These are phyloP conservation scores for Candida methanosorbosa DNA, from an alignment of 805 yeast species.

Conservation along the genomic window DNA sequence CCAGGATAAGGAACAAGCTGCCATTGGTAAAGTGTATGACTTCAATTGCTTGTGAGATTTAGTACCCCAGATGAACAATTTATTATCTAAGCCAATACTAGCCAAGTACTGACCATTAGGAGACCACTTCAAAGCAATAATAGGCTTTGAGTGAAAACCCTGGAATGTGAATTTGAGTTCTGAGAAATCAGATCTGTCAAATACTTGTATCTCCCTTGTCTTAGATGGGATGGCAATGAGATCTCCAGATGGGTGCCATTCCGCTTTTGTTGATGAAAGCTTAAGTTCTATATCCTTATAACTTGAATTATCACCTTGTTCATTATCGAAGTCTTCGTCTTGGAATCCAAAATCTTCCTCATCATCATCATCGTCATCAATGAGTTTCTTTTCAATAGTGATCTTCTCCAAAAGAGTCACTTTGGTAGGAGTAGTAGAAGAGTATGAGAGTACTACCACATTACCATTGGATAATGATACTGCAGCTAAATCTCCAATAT, in stretches of 20 bases:
- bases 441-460: slow-evolving; percentile 44
- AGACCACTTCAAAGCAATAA: slow-evolving; percentile 51
- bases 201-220: slow-evolving; percentile 37
- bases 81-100: slow-evolving; percentile 42
- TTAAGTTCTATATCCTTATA: slow-evolving; percentile 5
- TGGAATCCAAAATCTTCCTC: slow-evolving; percentile 21
- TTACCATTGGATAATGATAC: slow-evolving; percentile 54
- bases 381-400: slow-evolving; percentile 26
- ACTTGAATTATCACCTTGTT: slow-evolving; percentile 14
- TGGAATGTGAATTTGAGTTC: slow-evolving; percentile 10
- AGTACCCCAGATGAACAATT: slow-evolving; percentile 49
- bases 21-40: slow-evolving; percentile 14
- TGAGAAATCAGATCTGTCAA: slow-evolving; percentile 27
- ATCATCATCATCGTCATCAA: slow-evolving; percentile 21
- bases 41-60: slow-evolving; percentile 25
- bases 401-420: slow-evolving; percentile 34
- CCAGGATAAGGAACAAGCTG: slow-evolving; percentile 25
- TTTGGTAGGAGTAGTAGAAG: slow-evolving; percentile 46
- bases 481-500: slow-evolving; percentile 47
- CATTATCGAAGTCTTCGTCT: slow-evolving; percentile 6
- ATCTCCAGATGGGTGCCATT: slow-evolving; percentile 69
- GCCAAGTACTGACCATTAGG: slow-evolving; percentile 57
- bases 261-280: slow-evolving; percentile 36
- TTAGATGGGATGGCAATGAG: slow-evolving; percentile 59
- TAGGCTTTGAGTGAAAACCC: slow-evolving; percentile 19